Percentiles rank a stretch among this genome's conserved stretches.
phyloP scores from a whole-genome alignment of 2,329 filamentous ascomycete genomes.

The Alternaria gansuensis region DNA sequence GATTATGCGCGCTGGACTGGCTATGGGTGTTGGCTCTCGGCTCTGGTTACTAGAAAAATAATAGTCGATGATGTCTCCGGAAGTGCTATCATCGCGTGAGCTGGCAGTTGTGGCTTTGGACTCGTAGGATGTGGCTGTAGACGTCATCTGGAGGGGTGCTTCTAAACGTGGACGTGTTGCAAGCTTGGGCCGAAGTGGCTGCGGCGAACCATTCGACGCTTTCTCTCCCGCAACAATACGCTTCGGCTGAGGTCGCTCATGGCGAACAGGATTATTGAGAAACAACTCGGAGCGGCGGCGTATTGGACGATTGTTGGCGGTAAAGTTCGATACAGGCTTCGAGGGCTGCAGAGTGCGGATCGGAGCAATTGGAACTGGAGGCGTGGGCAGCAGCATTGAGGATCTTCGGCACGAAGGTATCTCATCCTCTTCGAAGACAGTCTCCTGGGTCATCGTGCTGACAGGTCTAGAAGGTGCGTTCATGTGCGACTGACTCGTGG shows the following conservation, averaged over 20 bases:
- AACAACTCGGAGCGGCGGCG: conserved; percentile 40
- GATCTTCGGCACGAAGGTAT: conserved; percentile 34
- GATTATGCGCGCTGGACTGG: conserved; percentile 24
- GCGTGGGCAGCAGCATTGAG: conserved; percentile 43
- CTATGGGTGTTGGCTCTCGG: conserved; percentile 24
- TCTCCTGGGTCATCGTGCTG: conserved; percentile 47
- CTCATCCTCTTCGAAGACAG: conserved; percentile 54
- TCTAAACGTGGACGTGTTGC: conserved; percentile 22
- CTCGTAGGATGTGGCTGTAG: conserved; percentile 26
- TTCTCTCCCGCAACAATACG: conserved; percentile 19
- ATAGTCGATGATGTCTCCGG: conserved; percentile 51
- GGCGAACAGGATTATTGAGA: conserved; percentile 45
- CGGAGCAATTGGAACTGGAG: conserved; percentile 46
- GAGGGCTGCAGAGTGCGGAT: conserved; percentile 47
- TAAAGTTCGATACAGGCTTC: conserved; percentile 28
- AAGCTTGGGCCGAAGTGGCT: conserved; percentile 14
- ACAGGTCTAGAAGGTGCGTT: conserved; percentile 34
- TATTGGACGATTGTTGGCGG: conserved; percentile 18
- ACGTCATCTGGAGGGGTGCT: conserved; percentile 26
- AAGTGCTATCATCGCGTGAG: conserved; percentile 33
- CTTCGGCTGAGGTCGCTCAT: conserved; percentile 38
- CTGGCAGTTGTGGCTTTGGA: conserved; percentile 32
- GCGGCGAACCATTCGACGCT: conserved; percentile 22
- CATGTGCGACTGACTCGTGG: conserved; percentile 13
- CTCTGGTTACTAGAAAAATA: conserved; percentile 41